Evolutionary conservation across 2,329 filamentous ascomycete genomes (phyloP).

Genomic region (Fusarium sp.): DNA sequence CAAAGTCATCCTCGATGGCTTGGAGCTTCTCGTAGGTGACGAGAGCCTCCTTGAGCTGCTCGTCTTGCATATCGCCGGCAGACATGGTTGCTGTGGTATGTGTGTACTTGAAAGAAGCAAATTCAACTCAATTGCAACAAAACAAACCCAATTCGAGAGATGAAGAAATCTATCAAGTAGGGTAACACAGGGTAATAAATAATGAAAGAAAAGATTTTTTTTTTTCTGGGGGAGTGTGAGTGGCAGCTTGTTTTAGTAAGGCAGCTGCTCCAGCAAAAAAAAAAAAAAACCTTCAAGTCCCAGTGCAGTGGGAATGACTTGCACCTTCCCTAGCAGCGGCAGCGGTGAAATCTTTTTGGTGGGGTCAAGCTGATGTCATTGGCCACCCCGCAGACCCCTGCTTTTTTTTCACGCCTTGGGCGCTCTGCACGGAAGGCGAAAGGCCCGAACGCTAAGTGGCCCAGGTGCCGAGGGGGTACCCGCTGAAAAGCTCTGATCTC

Average conservation of each 20-base stretch:
- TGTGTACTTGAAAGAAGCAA: conserved; percentile 23
- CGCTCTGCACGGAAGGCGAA: conserved; percentile 10
- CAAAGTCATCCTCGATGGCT: conserved; percentile 85
- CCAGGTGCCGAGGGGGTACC: conserved; percentile 16
- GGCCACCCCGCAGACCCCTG: conserved; percentile 42
- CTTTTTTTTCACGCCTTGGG: conserved; percentile 18
- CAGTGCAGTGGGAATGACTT: conserved; percentile 23
- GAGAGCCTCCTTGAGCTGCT: conserved; percentile 45
- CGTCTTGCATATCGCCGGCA: conserved; percentile 52
- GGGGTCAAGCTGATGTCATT: conserved; percentile 47
- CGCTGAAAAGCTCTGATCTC: conserved; percentile 31
- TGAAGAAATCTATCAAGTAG: conserved; percentile 24
- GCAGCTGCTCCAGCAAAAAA: conserved; percentile 2
- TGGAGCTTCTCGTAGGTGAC: conserved; percentile 82
- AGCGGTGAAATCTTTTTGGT: conserved; percentile 46
- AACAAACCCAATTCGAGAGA: conserved; percentile 18
- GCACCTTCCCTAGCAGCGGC: conserved; percentile 2
- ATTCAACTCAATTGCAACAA: conserved; percentile 22
- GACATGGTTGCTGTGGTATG: conserved; percentile 47
- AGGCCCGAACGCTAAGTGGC: conserved; percentile 14
- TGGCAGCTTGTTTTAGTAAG: conserved; percentile 23
- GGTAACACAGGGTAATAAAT: conserved; percentile 3
- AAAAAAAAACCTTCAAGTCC: conserved; percentile 10
- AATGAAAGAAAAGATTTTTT: conserved; percentile 12
- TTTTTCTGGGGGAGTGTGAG: conserved; percentile 7